Base-by-base conservation (phyloP, 2,329 filamentous ascomycete genomes). In the Rhynchosporium agropyri region DNA sequence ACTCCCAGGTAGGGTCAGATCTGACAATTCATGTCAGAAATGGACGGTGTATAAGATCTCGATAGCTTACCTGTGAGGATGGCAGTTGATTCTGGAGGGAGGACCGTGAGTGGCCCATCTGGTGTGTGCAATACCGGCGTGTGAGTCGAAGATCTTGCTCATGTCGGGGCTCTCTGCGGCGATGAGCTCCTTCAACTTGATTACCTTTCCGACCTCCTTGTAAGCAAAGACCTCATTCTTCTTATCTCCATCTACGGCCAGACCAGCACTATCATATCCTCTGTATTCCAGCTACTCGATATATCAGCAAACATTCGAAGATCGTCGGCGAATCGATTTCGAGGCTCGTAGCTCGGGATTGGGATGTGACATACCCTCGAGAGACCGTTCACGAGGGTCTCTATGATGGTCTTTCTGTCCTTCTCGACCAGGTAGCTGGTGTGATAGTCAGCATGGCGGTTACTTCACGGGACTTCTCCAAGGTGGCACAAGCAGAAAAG, bases 131-230 rank as follows among this genome's bases (percentile, higher is more conserved):
- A 99, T 98, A 77, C 94, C 95, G 76, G 92, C 93, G 82, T 99
- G 95, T 75, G 93, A 97, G 80, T 98, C 95, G 78, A 97, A 98
- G 76, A 92, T 85, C 84, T 97, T 96, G 78, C 86, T 90, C 72
- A 92, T 83, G 79, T 99, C 91, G 79, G 92, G 84, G 74, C 92
- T 85, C 76, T 87, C 83, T 77, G 91, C 87, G 62, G 89, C 91
- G 73, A 98, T 94, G 78, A 98, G 89, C 81, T 93, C 83, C 85
- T 91, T 96, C 77, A 99, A 85, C 82, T 96, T 97, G 77, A 89
- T 92, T 67, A 99, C 95, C 87, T 99, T 99, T 83, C 95, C 95
- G 67, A 99, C 95, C 83, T 98, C 95, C 85, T 99, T 99, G 86
- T 92, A 98, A 67, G 95, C 93, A 70, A 91, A 86, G 70, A 98